These are phyloP conservation scores for Fragilariopsis cylindrus DNA, from an alignment of 108 stramenopile genomes.

Conservation along the genomic window DNA sequence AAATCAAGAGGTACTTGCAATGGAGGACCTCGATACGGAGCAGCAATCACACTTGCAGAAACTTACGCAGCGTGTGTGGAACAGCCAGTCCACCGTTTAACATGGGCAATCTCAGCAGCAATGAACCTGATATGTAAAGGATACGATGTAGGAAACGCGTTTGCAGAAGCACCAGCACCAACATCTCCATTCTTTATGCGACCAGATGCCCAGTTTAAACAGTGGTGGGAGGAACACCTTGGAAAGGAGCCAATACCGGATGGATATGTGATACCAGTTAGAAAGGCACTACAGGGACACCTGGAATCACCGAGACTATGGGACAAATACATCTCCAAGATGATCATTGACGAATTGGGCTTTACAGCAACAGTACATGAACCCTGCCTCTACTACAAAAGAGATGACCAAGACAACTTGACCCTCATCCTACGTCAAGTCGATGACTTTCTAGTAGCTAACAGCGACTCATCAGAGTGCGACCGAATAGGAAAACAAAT, in stretches of 20 bases:
- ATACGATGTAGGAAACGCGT: conserved; percentile 46
- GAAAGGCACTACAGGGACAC: conserved; percentile 39
- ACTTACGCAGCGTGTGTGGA: conserved; percentile 34
- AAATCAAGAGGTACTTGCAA: conserved; percentile 22
- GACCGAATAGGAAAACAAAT: neutral
- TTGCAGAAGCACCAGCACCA: conserved; percentile 36
- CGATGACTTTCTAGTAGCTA: neutral
- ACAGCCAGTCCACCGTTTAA: conserved; percentile 29
- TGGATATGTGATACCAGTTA: conserved; percentile 30
- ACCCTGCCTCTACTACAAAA: conserved; percentile 18
- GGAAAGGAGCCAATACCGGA: neutral
- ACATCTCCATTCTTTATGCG: conserved; percentile 25
- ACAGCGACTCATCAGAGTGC: neutral
- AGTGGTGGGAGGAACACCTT: conserved; percentile 28
- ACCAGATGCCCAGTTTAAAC: conserved; percentile 30
- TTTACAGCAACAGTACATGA: conserved; percentile 36
- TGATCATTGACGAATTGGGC: conserved; percentile 23
- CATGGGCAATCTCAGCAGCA: conserved; percentile 32
- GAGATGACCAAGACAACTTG: neutral
- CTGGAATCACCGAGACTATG: neutral
- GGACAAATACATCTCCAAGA: neutral
- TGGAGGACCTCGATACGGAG: conserved; percentile 18
- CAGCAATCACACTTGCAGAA: neutral
- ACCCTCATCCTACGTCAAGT: neutral
- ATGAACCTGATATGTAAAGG: conserved; percentile 19